Base-by-base conservation (phyloP, 2,329 filamentous ascomycete species). In the Pyrenochaeta sp. region DNA sequence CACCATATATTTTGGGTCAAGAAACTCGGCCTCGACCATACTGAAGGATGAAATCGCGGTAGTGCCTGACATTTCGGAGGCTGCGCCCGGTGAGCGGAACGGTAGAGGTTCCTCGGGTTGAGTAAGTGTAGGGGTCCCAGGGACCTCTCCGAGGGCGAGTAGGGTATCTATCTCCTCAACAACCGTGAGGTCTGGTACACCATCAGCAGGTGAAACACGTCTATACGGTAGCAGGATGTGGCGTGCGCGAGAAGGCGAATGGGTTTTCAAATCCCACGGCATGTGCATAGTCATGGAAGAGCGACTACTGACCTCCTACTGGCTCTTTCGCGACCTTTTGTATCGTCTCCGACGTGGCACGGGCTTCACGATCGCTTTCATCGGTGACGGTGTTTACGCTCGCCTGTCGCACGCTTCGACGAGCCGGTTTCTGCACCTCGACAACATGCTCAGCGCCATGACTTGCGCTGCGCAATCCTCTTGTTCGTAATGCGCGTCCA, bases 11-110 rank as follows among this genome's bases (percentile, higher is more conserved):
- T 77, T 76, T 3, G 71, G 48, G 37, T 81, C 77, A 9, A 82
- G 65, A 10, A 75, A 68, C 20, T 74, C 69, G 23, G 78, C 69
- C 47, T 81, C 78, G 31, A 77, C 74, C 52, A 75, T 73, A 5
- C 79, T 80, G 49, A 79, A 78, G 2, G 79, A 78, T 0, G 79
- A 79, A 37, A 78, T 78, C 4, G 77, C 77, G 2, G 80, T 81
- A 2, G 77, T 81, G 12, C 78, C 78, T 3, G 80, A 81, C 63
- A 80, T 76, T 35, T 71, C 75, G 5, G 79, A 81, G 14, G 63
- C 60, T 21, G 66, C 71, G 20, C 72, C 74, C n/a, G 74, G 74
- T 23, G 74, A 77, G 44, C 63, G 68, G 39, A 64, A 63, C 14
- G 50, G 41, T 15, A 53, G 27, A 7, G 54, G 33, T 12, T 49